Evolutionary conservation across 768 basidiomycete genomes (phyloP), one percentile per base, ranked within the genome.

Genomic region (Pholiota microspora): DNA sequence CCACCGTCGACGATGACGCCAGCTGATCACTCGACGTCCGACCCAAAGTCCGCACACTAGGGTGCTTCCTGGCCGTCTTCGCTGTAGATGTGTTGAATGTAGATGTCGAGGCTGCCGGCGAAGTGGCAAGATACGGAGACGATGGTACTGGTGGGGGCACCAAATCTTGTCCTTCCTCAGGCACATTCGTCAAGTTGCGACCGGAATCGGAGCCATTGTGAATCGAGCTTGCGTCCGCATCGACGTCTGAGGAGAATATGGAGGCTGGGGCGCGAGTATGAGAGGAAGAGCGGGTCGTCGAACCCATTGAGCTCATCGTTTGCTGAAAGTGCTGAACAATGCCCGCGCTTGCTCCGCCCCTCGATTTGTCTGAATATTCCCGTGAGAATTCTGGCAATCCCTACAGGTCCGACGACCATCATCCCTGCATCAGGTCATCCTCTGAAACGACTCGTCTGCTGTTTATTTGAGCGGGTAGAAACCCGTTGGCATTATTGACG

Each of bases 11-110:
- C 10, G 38, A 40, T 5, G 64, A 60, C 2, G 58, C 36, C 23
- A 67, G 53, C 12, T 63, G 60, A 42, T 67, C 64, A 29, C 49
- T 64, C 5, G 66, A 67, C 5, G 63, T 49, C 52, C 54, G 59
- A 2, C 72, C 71, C 7, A 75, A 63, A 2, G 73, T 73, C 40
- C 72, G 66, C 31, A 69, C 66, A 36, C 73, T 75, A 2, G 73
- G 56, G 12, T 72, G 56, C 34, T 63, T 64, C 48, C 60, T 64
- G 44, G 60, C 48, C 29, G 57, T 45, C 42, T 56, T 61, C 13
- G 44, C 49, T 28, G 29, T 31, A 31, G 50, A 32, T 9, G 35
- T 38, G 46, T 54, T 57, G 45, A 61, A 55, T 2, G 59, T 60
- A 0, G 60, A 54, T 7, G 62, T 56, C 25, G 66, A 64, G 23